phyloP scores from a whole-genome alignment of 2,329 filamentous ascomycete genomes.

The Penicillium sp. region DNA sequence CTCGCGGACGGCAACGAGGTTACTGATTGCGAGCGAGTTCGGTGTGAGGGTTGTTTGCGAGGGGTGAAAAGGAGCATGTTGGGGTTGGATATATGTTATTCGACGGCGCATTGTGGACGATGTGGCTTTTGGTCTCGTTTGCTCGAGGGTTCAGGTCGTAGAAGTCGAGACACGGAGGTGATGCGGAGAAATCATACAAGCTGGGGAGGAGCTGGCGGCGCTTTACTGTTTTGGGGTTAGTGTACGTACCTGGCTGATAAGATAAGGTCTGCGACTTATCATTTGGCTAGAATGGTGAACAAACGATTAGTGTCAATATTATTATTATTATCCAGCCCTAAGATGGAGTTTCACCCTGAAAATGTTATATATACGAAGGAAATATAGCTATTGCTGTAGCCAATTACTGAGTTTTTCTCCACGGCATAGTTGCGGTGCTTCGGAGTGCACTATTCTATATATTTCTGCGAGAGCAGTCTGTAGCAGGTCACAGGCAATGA shows the following conservation, averaged over 20 bases:
- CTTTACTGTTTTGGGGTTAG: not conserved
- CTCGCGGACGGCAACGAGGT: conserved; percentile 73
- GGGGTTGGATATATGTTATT: conserved; percentile 76
- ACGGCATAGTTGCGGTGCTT: too few species aligned
- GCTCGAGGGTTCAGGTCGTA: not conserved
- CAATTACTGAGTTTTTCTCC: too few species aligned
- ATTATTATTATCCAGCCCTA: too few species aligned
- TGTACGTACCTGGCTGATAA: not conserved
- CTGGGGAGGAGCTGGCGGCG: not conserved
- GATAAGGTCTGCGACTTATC: not conserved
- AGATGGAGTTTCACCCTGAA: too few species aligned
- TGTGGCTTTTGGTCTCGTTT: not conserved
- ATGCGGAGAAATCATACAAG: not conserved
- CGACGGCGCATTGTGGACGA: conserved; percentile 42
- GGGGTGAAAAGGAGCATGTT: conserved; percentile 69
- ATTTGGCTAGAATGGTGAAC: too few species aligned
- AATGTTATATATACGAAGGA: too few species aligned
- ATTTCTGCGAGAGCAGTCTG: too few species aligned
- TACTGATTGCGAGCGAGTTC: conserved; percentile 60
- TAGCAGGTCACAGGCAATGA: too few species aligned
- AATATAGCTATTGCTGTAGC: too few species aligned
- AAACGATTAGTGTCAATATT: too few species aligned
- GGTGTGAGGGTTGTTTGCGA: conserved; percentile 63
- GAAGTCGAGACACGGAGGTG: conserved; percentile 8
- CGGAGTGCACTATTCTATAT: too few species aligned